phyloP scores from a whole-genome alignment of 768 basidiomycete genomes.

The Phaeotremella fagi region DNA sequence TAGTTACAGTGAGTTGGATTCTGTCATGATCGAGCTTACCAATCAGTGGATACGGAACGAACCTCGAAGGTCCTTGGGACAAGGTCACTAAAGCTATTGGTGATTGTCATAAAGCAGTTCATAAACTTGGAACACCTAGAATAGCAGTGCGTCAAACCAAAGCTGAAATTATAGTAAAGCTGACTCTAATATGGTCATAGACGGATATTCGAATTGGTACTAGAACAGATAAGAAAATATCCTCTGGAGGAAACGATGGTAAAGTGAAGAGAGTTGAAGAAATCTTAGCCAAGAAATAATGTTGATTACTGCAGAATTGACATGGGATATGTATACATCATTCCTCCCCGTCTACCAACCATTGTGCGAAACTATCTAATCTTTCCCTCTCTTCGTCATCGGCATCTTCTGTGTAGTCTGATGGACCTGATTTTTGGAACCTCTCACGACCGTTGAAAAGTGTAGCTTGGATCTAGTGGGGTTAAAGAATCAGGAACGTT shows the following conservation, averaged over 20 bases:
- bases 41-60: constrained; percentile 84
- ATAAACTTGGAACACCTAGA: constrained; percentile 38
- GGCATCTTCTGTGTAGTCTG: constrained; percentile 61
- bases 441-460: constrained; percentile 76
- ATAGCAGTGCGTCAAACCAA: constrained; percentile 35
- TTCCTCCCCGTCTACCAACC: constrained; percentile 60
- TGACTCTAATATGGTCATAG: constrained; percentile 58
- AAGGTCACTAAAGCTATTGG: constrained; percentile 80
- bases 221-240: constrained; percentile 63
- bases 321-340: constrained; percentile 10
- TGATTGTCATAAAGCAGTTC: constrained; percentile 64
- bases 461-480: constrained; percentile 69
- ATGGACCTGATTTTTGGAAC: constrained; percentile 69
- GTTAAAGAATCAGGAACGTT: not conserved
- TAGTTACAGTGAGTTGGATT: constrained; percentile 65
- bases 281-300: constrained; percentile 54
- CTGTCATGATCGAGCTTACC: constrained; percentile 1
- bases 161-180: not conserved
- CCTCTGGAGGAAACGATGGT: constrained; percentile 62
- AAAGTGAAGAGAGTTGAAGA: constrained; percentile 79
- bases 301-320: not conserved
- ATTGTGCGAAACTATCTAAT: constrained; percentile 78
- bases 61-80: constrained; percentile 84
- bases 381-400: constrained; percentile 67
- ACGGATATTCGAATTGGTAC: constrained; percentile 96